These are phyloP conservation scores for Tulasnella sp. DNA, from an alignment of 768 basidiomycete genomes.

Conservation along the genomic window DNA sequence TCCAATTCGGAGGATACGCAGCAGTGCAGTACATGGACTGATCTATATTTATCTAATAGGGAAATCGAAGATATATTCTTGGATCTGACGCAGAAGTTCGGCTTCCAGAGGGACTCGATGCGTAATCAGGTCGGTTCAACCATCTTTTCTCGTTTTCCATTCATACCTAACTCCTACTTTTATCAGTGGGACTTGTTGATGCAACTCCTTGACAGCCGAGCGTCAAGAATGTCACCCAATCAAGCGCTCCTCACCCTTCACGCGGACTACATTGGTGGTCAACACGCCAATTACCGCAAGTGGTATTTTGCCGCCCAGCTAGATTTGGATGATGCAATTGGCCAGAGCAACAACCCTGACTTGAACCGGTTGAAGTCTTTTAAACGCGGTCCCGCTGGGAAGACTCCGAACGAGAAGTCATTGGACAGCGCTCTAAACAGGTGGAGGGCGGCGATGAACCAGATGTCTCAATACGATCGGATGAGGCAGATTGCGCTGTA, in stretches of 20 bases:
- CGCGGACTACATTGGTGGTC: constrained; percentile 97
- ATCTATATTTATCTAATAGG: constrained; percentile 20
- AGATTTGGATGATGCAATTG: constrained; percentile 95
- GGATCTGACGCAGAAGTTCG: constrained; percentile 97
- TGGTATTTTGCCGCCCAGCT: constrained; percentile 99
- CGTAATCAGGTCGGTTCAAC: constrained; percentile 67
- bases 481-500: constrained; percentile 93
- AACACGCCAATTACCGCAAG: constrained; percentile 97
- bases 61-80: constrained; percentile 98
- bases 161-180: not conserved
- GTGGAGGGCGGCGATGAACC: constrained; percentile 97
- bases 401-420: constrained; percentile 58
- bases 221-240: constrained; percentile 94
- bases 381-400: constrained; percentile 51
- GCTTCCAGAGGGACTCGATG: constrained; percentile 94
- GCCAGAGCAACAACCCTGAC: constrained; percentile 85
- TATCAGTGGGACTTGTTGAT: constrained; percentile 90
- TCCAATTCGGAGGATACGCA: not conserved
- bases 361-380: constrained; percentile 65
- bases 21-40: not conserved
- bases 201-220: constrained; percentile 93
- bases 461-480: constrained; percentile 97
- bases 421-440: constrained; percentile 83
- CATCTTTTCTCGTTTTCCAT: not conserved
- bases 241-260: constrained; percentile 92